Percentiles rank a stretch among this genome's conserved stretches.
Conservation (phyloP, 176 grass and related monocot species). For the Oryza meyeriana region DNA sequence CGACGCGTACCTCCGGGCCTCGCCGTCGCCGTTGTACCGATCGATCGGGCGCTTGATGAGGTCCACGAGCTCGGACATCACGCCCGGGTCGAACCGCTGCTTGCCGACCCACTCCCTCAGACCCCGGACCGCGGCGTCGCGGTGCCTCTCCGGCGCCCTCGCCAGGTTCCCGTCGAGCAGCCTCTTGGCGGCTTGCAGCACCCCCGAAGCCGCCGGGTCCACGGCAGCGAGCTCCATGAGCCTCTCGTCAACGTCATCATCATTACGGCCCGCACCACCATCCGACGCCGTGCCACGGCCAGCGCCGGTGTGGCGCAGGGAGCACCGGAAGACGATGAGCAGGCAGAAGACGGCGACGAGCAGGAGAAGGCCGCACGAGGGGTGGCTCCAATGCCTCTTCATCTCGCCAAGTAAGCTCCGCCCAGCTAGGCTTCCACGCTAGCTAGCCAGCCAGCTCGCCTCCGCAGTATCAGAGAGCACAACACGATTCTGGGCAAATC, state of each 20-base stretch:
- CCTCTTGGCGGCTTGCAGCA: conserved; percentile 23
- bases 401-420: conserved; percentile 25
- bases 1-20: conserved; percentile 25
- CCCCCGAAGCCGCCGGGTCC: conserved; percentile 46
- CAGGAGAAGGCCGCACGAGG: background rate
- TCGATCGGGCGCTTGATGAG: conserved; percentile 78
- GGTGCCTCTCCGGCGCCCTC: conserved; percentile 13
- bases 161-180: conserved; percentile 31
- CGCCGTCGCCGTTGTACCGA: background rate
- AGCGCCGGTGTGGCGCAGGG: background rate
- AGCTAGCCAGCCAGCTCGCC: background rate
- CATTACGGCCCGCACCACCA: background rate
- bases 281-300: background rate
- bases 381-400: conserved; percentile 41
- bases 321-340: conserved; percentile 39
- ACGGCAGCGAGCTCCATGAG: conserved; percentile 42
- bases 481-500: background rate
- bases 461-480: background rate
- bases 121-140: conserved; percentile 21
- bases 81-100: conserved; percentile 49
- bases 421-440: background rate
- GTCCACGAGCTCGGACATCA: conserved; percentile 67
- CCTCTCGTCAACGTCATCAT: conserved; percentile 1
- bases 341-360: conserved; percentile 30
- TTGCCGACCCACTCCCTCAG: conserved; percentile 47